Conservation (phyloP, 169 alveolate genomes). For the Neospora caninum region DNA sequence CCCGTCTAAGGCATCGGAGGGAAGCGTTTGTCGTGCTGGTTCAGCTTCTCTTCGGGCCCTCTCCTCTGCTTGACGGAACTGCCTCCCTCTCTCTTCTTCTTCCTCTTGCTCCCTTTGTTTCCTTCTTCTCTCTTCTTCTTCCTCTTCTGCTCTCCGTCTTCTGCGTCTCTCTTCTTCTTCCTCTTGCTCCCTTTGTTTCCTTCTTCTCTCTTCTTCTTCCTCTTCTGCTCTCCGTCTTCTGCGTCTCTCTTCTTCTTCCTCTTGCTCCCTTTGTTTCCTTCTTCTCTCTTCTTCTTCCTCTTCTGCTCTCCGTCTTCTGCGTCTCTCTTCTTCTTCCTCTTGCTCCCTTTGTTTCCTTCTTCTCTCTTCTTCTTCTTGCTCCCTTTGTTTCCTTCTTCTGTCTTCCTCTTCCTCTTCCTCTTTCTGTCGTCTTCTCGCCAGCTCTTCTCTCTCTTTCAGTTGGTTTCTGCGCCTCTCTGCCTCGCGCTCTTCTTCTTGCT, state of each 20-base stretch:
- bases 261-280: background rate
- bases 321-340: background rate
- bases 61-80: background rate
- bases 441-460: constrained; percentile 48
- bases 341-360: background rate
- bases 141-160: background rate
- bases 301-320: background rate
- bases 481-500: background rate
- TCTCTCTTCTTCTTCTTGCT: background rate
- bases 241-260: background rate
- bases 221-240: background rate
- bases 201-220: background rate
- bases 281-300: background rate
- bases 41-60: background rate
- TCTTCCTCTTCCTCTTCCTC: constrained; percentile 28
- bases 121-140: background rate
- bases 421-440: constrained; percentile 45
- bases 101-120: background rate
- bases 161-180: background rate
- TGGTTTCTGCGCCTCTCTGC: constrained; percentile 1
- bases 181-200: background rate
- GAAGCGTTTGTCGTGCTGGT: too few species aligned
- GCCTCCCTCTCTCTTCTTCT: background rate
- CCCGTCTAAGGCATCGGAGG: too few species aligned
- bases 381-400: background rate